Evolutionary conservation across 306 rosid genomes (phyloP), one percentile per base, ranked within the genome.

Genomic region (Lathyrus aphaca): DNA sequence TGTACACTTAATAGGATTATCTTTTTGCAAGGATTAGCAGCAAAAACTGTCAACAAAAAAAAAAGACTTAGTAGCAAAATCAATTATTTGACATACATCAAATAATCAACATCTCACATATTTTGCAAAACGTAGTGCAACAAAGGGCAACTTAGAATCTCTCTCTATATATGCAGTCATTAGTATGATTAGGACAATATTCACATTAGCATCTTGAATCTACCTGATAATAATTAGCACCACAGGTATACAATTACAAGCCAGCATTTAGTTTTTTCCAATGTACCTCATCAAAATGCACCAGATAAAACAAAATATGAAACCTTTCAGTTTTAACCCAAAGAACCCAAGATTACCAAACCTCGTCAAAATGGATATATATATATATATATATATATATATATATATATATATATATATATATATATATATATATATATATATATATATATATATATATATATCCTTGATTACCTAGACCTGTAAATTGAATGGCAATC

Each of bases 401-500:
- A n/a, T n/a, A n/a, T n/a, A n/a, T n/a, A n/a, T n/a, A n/a, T n/a
- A n/a, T n/a, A n/a, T n/a, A n/a, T n/a, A n/a, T n/a, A n/a, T n/a
- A n/a, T n/a, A n/a, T n/a, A n/a, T n/a, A n/a, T n/a, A n/a, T n/a
- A n/a, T n/a, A n/a, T n/a, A n/a, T n/a, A n/a, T n/a, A n/a, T n/a
- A n/a, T n/a, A n/a, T n/a, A n/a, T n/a, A n/a, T n/a, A n/a, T n/a
- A n/a, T n/a, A n/a, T n/a, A n/a, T n/a, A n/a, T n/a, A n/a, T n/a
- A n/a, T n/a, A n/a, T n/a, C 51, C 66, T 21, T 59, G 29, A 65
- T 21, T 11, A 0, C 3, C 46, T n/a, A 3, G 15, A 51, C 67
- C 82, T 73, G 67, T 50, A 67, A 57, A 55, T 71, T 55, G n/a
- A 45, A 64, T 44, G 32, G 23, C n/a, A 72, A 38, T 25, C 39